Conservation (phyloP, 2,329 filamentous ascomycete species). For the Grosmannia huntii region DNA sequence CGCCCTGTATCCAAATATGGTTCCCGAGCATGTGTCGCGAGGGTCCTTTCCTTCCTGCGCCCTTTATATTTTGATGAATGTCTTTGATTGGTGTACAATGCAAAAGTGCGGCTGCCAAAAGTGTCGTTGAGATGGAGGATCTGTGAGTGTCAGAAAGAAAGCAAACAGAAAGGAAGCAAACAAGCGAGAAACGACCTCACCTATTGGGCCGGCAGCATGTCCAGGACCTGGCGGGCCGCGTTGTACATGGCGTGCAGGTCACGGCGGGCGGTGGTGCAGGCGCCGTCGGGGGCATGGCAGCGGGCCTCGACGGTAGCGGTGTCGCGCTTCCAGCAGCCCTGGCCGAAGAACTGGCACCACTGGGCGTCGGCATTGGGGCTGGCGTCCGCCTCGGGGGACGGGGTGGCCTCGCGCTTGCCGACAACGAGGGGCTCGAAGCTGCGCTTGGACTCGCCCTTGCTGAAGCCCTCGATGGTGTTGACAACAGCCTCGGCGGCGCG, state of each 20-base stretch:
- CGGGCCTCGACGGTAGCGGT: slow-evolving; percentile 13
- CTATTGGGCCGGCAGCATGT: slow-evolving; percentile 6
- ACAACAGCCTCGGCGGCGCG: slow-evolving; percentile 8
- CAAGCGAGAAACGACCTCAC: not conserved
- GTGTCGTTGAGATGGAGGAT: no score
- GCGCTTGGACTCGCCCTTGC: slow-evolving; percentile 8
- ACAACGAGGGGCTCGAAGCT: slow-evolving; percentile 10
- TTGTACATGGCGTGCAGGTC: slow-evolving; percentile 22
- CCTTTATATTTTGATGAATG: not conserved
- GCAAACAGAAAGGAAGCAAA: not conserved
- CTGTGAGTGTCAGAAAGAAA: not conserved
- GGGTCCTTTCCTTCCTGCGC: not conserved
- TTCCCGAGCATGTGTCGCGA: not conserved
- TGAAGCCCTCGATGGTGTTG: not conserved
- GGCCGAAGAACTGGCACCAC: slow-evolving; percentile 8
- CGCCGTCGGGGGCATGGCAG: slow-evolving; percentile 19
- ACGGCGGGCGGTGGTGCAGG: slow-evolving; percentile 24
- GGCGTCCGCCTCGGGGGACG: not conserved
- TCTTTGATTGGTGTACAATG: not conserved
- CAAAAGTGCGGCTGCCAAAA: no score
- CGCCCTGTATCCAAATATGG: not conserved
- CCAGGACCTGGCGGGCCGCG: slow-evolving; percentile 18
- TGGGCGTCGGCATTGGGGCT: slow-evolving; percentile 6
- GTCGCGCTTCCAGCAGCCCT: slow-evolving; percentile 20
- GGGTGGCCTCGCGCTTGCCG: slow-evolving; percentile 7